Evolutionary conservation across 148 eudicot species (phyloP), one percentile per base, ranked within the genome.

Genomic region (Suaeda aralocaspica): DNA sequence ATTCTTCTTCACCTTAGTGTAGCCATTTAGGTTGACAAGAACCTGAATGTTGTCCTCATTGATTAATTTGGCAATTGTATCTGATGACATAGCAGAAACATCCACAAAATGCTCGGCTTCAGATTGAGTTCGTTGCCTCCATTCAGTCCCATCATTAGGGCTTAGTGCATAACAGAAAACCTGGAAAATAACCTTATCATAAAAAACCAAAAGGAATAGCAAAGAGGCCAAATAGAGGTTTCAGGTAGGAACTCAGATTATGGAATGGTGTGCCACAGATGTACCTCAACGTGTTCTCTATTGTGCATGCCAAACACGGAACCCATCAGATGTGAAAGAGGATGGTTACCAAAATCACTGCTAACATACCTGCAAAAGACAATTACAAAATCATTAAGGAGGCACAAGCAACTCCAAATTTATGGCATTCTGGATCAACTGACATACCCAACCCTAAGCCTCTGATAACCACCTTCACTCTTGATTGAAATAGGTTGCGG

Each of bases 261-360:
- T 33, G 60, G 64, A 48, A 36, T n/a, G n/a, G 19, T 31, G 22
- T 12, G 44, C 3, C 39, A 11, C 48, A 61, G 19, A 31, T 74
- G 52, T 49, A 90, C 98, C 96, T 93, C 98, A 72, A 93, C 85
- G 80, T 88, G 83, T 65, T 88, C 84, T 69, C 82, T 72, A 78
- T 88, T 76, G 72, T 93, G 98, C 96, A 93, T 93, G 77, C 98
- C 98, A 77, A 93, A 93, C n/a, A 93, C 96, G 22, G 98, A 93
- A 70, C 96, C 96, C 98, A 93, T 93, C 72, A 93, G 83, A 82
- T 93, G 98, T 33, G 98, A 93, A 36, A 93, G 75, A 36, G 98
- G 98, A 71, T 93, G 98, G 74, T 93, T 88, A 59, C 98, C 98
- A 63, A 93, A 93, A 83, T 93, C 98, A 71, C 98, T 90, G 86